Evolutionary conservation across 129 eudicot genomes (phyloP).

Genomic region (Glebionis coronaria): DNA sequence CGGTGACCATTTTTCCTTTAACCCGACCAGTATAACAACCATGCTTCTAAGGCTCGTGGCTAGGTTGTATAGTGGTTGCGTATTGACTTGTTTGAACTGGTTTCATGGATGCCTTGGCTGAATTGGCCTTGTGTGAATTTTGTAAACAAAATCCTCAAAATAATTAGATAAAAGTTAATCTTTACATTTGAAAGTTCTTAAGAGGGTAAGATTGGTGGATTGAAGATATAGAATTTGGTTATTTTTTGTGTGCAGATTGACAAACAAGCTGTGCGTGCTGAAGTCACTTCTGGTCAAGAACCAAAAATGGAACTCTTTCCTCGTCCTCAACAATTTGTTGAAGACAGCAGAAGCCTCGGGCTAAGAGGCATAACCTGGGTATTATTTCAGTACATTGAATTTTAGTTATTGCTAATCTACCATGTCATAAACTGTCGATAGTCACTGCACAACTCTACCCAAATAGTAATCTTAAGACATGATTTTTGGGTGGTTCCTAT

Average conservation of each 20-base stretch:
- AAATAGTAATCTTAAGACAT: background rate
- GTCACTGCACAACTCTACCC: background rate
- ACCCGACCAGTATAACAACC: too few relatives aligned
- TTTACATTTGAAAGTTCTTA: background rate
- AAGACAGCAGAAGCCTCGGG: slow-evolving; percentile 52
- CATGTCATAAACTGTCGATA: background rate
- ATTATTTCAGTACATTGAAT: slow-evolving; percentile 4
- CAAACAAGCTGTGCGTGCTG: slow-evolving; percentile 26
- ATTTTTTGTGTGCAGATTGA: slow-evolving; percentile 31
- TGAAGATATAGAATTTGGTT: background rate
- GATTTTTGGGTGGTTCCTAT: background rate
- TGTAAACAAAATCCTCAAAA: too few relatives aligned
- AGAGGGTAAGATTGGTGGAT: background rate
- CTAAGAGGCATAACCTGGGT: slow-evolving; percentile 62
- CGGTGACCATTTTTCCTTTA: too few relatives aligned
- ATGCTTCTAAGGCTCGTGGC: too few relatives aligned
- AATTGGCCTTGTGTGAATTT: too few relatives aligned
- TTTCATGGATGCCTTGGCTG: too few relatives aligned
- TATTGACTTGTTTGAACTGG: too few relatives aligned
- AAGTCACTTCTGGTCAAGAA: slow-evolving; percentile 32
- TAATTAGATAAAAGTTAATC: background rate
- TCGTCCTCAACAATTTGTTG: slow-evolving; percentile 29
- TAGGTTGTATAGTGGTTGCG: too few relatives aligned
- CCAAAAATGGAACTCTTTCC: slow-evolving; percentile 36
- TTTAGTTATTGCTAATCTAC: background rate